A percentile compares a stretch with the other conserved stretches of the same genome.
These are phyloP conservation scores for Combretum micranthum DNA, from an alignment of 345 rosid genomes.

Conservation along the genomic window DNA sequence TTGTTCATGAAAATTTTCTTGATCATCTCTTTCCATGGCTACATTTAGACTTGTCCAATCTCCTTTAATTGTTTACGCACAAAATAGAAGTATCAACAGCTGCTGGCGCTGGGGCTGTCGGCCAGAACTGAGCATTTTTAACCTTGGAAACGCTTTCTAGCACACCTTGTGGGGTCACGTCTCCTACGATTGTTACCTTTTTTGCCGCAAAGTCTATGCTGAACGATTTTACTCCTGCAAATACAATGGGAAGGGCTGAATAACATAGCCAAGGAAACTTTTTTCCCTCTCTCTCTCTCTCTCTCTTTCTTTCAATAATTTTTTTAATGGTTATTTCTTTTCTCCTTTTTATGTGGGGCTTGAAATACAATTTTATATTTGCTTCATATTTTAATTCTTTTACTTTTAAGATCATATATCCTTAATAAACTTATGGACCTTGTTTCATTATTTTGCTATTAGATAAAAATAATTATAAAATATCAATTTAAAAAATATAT, in stretches of 20 bases:
- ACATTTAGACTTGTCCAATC: too few species aligned
- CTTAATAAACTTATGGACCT: background rate
- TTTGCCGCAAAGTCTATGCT: constrained; percentile 57
- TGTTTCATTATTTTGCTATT: too few species aligned
- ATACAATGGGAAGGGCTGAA: background rate
- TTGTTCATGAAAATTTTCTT: too few species aligned
- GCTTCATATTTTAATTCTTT: too few species aligned
- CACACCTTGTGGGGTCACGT: constrained; percentile 36
- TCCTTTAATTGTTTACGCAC: too few species aligned
- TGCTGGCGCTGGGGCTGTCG: constrained; percentile 11
- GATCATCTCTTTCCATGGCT: too few species aligned
- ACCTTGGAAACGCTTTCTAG: constrained; percentile 60
- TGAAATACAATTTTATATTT: too few species aligned
- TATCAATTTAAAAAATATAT: too few species aligned
- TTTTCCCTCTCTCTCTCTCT: background rate
- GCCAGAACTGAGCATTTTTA: constrained; percentile 55
- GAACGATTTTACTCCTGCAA: constrained; percentile 52
- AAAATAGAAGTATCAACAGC: too few species aligned
- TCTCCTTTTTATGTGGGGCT: too few species aligned
- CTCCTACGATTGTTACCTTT: constrained; percentile 52
- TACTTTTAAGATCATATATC: background rate
- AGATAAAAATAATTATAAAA: too few species aligned
- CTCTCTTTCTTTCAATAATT: background rate
- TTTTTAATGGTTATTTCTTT: too few species aligned
- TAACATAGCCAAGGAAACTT: background rate